Conservation (phyloP, 139 green algal species). For the Microglena sp. region DNA sequence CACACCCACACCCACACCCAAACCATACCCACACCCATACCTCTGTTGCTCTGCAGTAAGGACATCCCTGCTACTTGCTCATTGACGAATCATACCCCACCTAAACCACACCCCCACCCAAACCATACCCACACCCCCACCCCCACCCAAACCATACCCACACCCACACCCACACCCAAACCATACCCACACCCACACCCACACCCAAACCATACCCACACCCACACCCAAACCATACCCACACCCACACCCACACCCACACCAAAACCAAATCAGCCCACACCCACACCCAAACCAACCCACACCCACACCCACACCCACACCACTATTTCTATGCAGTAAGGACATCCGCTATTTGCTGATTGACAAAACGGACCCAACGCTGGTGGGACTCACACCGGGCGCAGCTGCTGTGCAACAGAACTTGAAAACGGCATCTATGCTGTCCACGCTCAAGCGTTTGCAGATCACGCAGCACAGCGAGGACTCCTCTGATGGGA, state of each 20-base stretch:
- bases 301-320: background rate
- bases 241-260: background rate
- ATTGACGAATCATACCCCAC: no score
- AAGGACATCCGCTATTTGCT: slow-evolving; percentile 10
- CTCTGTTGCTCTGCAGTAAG: no score
- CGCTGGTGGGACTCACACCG: slow-evolving; percentile 20
- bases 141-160: no score
- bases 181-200: background rate
- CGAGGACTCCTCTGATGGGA: background rate
- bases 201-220: slow-evolving; percentile 37
- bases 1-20: no score
- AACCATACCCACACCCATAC: no score
- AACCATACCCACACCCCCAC: no score
- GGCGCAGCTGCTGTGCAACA: slow-evolving; percentile 16
- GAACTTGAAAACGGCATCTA: slow-evolving; percentile 13
- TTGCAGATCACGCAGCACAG: slow-evolving; percentile 18
- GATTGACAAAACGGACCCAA: slow-evolving; percentile 8
- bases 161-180: background rate
- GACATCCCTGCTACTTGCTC: no score
- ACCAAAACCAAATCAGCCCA: background rate
- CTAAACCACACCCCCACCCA: no score
- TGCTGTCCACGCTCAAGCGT: slow-evolving; percentile 27
- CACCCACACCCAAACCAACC: background rate
- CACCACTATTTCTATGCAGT: background rate
- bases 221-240: slow-evolving; percentile 17